Percentiles rank a stretch among this genome's conserved stretches.
phyloP scores from a whole-genome alignment of 2,329 filamentous ascomycete genomes.

The Aspergillus tamarii region DNA sequence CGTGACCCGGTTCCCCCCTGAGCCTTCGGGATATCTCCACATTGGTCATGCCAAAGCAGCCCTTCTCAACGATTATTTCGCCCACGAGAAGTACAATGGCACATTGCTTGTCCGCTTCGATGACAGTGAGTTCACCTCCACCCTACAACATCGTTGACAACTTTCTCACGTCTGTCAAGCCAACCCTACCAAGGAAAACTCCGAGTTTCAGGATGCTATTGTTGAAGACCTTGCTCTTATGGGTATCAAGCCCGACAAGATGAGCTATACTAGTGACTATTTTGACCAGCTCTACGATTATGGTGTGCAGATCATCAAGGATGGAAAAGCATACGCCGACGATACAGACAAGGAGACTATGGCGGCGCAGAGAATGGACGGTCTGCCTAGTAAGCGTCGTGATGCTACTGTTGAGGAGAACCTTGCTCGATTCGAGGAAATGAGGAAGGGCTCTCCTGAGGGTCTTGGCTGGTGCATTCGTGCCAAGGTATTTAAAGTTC shows the following conservation, averaged over 20 bases:
- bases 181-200: slow-evolving; percentile 95
- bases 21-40: slow-evolving; percentile 94
- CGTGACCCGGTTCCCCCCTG: slow-evolving; percentile 88
- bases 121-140: slow-evolving; percentile 58
- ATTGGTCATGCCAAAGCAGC: slow-evolving; percentile 96
- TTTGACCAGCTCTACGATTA: slow-evolving; percentile 90
- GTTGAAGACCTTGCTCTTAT: slow-evolving; percentile 88
- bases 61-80: slow-evolving; percentile 94
- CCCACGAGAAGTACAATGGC: slow-evolving; percentile 88
- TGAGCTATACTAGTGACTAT: slow-evolving; percentile 93
- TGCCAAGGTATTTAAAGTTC: slow-evolving; percentile 60
- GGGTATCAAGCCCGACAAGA: slow-evolving; percentile 84
- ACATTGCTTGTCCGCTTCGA: slow-evolving; percentile 91
- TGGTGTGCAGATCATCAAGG: slow-evolving; percentile 80
- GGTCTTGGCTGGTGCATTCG: slow-evolving; percentile 88
- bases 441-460: slow-evolving; percentile 82
- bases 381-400: slow-evolving; percentile 78
- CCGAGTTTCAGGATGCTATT: slow-evolving; percentile 93
- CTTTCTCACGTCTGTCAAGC: slow-evolving; percentile 37
- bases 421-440: slow-evolving; percentile 84
- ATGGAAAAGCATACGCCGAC: slow-evolving; percentile 89
- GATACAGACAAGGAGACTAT: slow-evolving; percentile 90
- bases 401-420: slow-evolving; percentile 81
- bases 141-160: neutral
- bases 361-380: slow-evolving; percentile 80